Evolutionary conservation across 2,329 filamentous ascomycete genomes (phyloP).

Genomic region (Microsporum ferrugineum): DNA sequence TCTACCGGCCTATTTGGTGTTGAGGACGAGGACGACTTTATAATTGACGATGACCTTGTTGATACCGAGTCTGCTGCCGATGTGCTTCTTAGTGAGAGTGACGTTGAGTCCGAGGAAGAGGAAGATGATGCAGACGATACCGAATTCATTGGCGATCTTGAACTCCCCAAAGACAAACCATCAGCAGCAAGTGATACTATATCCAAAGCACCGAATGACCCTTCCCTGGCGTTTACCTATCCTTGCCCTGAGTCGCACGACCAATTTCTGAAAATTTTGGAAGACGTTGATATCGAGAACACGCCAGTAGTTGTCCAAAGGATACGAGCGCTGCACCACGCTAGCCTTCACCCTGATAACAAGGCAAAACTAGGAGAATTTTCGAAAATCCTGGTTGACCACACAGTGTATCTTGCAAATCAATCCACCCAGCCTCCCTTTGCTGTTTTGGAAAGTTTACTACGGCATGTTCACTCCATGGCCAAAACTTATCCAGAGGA

Average conservation of each 20-base stretch:
- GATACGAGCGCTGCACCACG: constrained; percentile 84
- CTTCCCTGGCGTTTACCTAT: constrained; percentile 66
- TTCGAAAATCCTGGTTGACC: constrained; percentile 38
- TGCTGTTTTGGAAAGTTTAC: constrained; percentile 60
- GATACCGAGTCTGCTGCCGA: constrained; percentile 59
- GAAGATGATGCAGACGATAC: constrained; percentile 48
- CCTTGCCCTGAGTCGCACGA: constrained; percentile 67
- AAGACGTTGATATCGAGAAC: constrained; percentile 51
- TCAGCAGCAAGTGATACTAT: constrained; percentile 19
- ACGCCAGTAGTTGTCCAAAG: constrained; percentile 72
- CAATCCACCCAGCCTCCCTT: constrained; percentile 47
- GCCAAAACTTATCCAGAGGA: constrained; percentile 73
- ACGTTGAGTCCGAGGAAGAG: constrained; percentile 47
- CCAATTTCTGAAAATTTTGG: constrained; percentile 57
- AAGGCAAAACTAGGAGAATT: constrained; percentile 63
- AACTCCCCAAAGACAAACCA: constrained; percentile 34
- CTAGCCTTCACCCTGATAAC: constrained; percentile 72
- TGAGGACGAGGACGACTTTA: constrained; percentile 89
- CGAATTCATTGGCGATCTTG: constrained; percentile 59
- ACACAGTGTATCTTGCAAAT: constrained; percentile 49
- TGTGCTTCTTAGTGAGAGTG: constrained; percentile 35
- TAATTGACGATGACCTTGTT: constrained; percentile 78
- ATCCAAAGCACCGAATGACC: background rate
- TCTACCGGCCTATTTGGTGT: constrained; percentile 48
- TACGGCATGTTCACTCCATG: constrained; percentile 85